A percentile compares a stretch with the other conserved stretches of the same genome.
These are phyloP conservation scores for Starmerella apicola DNA, from an alignment of 805 yeast species.

Conservation along the genomic window DNA sequence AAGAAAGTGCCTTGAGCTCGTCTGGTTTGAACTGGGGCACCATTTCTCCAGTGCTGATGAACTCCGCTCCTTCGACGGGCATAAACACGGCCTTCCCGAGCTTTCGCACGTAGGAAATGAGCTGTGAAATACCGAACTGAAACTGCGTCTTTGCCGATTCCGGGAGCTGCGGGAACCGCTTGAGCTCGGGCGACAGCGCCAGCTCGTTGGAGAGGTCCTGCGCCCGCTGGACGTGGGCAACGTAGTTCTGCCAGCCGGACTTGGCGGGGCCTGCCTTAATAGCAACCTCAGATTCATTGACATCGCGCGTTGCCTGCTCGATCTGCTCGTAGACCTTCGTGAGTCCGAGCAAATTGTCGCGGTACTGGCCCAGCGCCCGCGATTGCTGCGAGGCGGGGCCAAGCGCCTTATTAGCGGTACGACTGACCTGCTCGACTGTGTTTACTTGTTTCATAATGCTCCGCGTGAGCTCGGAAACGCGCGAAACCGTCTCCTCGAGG, in stretches of 20 bases:
- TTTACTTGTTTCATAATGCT: constrained; percentile 45
- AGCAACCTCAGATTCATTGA: constrained; percentile 17
- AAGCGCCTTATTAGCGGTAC: constrained; percentile 48
- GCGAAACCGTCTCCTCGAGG: constrained; percentile 56
- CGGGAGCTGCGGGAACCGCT: constrained; percentile 18
- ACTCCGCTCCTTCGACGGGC: constrained; percentile 37
- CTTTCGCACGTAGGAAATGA: constrained; percentile 20
- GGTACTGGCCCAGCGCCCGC: constrained; percentile 31
- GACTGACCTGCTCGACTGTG: constrained; percentile 41
- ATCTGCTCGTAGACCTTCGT: constrained; percentile 23
- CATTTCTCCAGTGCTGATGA: constrained; percentile 23
- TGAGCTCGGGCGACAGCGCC: constrained; percentile 17
- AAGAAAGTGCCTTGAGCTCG: constrained; percentile 26
- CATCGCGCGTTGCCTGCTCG: constrained; percentile 32
- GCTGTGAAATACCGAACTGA: constrained; percentile 8
- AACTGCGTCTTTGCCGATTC: constrained; percentile 9
- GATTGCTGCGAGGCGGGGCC: constrained; percentile 61
- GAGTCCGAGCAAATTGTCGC: constrained; percentile 20
- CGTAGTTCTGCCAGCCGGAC: constrained; percentile 11
- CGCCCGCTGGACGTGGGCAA: constrained; percentile 7
- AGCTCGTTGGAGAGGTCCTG: constrained; percentile 5
- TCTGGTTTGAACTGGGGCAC: constrained; percentile 9
- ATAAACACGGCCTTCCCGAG: constrained; percentile 34
- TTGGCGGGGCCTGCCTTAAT: constrained; percentile 18
- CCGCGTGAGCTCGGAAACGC: constrained; percentile 43